These are phyloP conservation scores for Pythium folliculosum DNA, from an alignment of 352 stramenopile genomes.

Conservation along the genomic window DNA sequence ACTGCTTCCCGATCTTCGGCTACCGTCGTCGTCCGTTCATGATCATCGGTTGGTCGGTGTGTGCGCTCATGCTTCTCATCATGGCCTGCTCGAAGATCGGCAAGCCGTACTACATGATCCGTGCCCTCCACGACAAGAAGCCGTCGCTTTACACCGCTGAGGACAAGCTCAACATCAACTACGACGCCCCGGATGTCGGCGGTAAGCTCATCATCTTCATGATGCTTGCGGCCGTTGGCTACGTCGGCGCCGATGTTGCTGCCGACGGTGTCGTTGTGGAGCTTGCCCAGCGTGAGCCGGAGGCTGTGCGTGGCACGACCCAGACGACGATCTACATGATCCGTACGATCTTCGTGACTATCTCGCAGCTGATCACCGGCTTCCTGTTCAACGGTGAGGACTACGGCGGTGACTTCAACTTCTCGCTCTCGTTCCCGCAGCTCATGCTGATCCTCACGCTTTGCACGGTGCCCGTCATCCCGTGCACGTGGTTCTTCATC, in stretches of 20 bases:
- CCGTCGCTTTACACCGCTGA: too few species aligned
- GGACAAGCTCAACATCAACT: neutral
- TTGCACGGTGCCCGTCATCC: constrained; percentile 15
- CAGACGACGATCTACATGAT: constrained; percentile 57
- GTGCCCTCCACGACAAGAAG: too few species aligned
- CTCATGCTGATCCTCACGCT: constrained; percentile 43
- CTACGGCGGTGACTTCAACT: constrained; percentile 52
- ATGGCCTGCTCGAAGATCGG: too few species aligned
- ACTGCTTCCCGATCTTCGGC: too few species aligned
- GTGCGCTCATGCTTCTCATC: too few species aligned
- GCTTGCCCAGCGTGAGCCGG: constrained; percentile 51
- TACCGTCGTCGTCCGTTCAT: too few species aligned
- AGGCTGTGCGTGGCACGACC: constrained; percentile 49
- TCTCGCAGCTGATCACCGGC: constrained; percentile 39
- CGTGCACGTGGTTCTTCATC: constrained; percentile 24
- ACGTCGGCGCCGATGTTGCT: constrained; percentile 49
- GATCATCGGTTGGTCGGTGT: too few species aligned
- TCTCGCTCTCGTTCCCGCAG: constrained; percentile 42
- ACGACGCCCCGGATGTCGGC: constrained; percentile 32
- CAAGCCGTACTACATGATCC: too few species aligned
- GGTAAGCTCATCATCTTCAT: constrained; percentile 56
- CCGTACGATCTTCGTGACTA: constrained; percentile 43
- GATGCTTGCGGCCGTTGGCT: constrained; percentile 52
- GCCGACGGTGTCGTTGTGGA: constrained; percentile 58
- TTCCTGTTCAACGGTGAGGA: constrained; percentile 53